These are phyloP conservation scores for Citrus maxima DNA, from an alignment of 345 rosid genomes.

Conservation along the genomic window DNA sequence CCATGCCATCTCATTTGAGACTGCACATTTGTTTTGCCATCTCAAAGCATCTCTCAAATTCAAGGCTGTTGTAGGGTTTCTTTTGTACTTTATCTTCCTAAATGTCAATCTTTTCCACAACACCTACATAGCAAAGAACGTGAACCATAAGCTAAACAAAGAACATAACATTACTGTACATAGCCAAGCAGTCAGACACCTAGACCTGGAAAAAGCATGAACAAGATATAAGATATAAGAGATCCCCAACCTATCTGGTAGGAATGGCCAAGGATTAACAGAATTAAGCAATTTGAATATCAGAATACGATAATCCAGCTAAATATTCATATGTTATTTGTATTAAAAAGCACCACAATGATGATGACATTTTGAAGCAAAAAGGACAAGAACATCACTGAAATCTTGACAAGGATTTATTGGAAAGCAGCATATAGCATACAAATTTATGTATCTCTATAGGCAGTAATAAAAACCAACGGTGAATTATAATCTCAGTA, in stretches of 20 bases:
- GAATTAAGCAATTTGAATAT: not conserved
- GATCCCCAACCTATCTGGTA: not conserved
- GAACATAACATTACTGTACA: not conserved
- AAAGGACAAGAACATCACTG: not conserved
- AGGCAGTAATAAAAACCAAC: not conserved
- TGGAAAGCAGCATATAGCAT: not conserved
- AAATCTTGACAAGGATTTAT: not conserved
- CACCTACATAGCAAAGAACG: constrained; percentile 28
- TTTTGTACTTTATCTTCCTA: not conserved
- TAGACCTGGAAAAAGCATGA: not conserved
- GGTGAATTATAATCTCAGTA: too few relatives aligned
- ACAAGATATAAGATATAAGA: not conserved
- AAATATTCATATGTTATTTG: not conserved
- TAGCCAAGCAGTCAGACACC: not conserved
- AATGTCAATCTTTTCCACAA: constrained; percentile 32
- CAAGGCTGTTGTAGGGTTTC: not conserved
- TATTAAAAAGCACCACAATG: not conserved
- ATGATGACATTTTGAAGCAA: not conserved
- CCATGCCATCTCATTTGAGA: not conserved
- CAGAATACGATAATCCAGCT: not conserved
- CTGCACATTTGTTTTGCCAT: not conserved
- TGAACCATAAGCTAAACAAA: not conserved
- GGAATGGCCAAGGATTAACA: not conserved
- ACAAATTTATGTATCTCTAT: not conserved
- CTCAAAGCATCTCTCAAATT: constrained; percentile 1